Evolutionary conservation across 306 rosid genomes (phyloP), one percentile per base, ranked within the genome.

Genomic region (Inga oerstediana): DNA sequence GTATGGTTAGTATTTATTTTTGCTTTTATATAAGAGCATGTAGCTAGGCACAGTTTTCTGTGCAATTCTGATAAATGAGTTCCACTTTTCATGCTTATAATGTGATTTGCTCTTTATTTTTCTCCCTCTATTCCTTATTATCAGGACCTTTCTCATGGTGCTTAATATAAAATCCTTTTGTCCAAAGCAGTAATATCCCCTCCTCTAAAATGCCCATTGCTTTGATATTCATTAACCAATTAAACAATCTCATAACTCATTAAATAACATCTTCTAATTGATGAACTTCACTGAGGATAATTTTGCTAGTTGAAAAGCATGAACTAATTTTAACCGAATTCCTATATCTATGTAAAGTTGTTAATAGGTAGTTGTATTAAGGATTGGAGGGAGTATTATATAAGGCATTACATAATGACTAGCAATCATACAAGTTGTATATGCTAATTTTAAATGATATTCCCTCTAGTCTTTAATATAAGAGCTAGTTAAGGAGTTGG

Each of bases 1-100:
- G 99, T 93, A 89, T 92, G 99, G 99, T 95, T 75, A 88, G 98
- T 88, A 71, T 74, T 10, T 74, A 65, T 78, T 6, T 62, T 79
- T 83, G 32, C 64, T 75, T 77, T 72, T 85, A 56, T 46, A n/a
- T 52, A 35, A 7, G 17, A 43, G 67, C 44, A 74, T 27, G 27
- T 27, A 27, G 13, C 16, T 32, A 64, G 64, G 30, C 64, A n/a
- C 66, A 59, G 9, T 20, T 59, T 59, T 10, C 15, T 1, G 4
- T 59, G 32, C 12, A 22, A 22, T 10, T 59, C 9, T n/a, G 65
- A 58, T 20, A 58, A 58, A 58, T 58, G 24, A 56, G 24, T 56
- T 56, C 1, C 15, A 59, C 34, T 59, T n/a, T 7, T 59, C 6
- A 22, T 59, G 66, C 13, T 59, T n/a, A 59, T 22, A 22, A 59